A percentile compares a stretch with the other conserved stretches of the same genome.
Conservation (phyloP, 2,329 filamentous ascomycete species). For the Zymoseptoria pseudotritici region DNA sequence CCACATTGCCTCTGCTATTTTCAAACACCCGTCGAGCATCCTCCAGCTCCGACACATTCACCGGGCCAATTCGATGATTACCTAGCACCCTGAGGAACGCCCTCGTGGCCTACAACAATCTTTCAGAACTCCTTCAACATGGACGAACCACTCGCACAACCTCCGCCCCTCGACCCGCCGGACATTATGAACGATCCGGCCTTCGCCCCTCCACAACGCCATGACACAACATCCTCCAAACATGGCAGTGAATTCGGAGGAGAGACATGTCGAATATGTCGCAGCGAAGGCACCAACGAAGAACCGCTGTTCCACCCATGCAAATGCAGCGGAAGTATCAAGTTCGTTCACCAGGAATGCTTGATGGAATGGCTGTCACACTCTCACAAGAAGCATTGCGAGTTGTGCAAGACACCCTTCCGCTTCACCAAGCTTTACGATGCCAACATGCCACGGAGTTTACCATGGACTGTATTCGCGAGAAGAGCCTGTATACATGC, state of each 20-base stretch:
- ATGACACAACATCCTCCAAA: slow-evolving; percentile 19
- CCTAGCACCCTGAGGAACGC: slow-evolving; percentile 3
- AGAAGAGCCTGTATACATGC: slow-evolving; percentile 70
- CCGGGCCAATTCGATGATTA: slow-evolving; percentile 3
- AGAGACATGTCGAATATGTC: slow-evolving; percentile 94
- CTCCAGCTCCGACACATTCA: not conserved
- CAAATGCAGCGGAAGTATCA: slow-evolving; percentile 98
- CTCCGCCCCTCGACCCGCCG: slow-evolving; percentile 25
- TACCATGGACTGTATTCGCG: slow-evolving; percentile 75
- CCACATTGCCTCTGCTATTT: not conserved
- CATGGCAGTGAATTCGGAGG: slow-evolving; percentile 43
- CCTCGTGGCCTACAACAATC: slow-evolving; percentile 5
- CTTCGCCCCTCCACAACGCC: slow-evolving; percentile 27
- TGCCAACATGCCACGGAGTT: slow-evolving; percentile 78
- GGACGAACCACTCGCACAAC: slow-evolving; percentile 7
- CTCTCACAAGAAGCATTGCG: slow-evolving; percentile 98
- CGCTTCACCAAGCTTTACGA: slow-evolving; percentile 97
- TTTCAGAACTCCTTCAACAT: slow-evolving; percentile 6
- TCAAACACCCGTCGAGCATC: not conserved
- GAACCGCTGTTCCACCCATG: slow-evolving; percentile 95
- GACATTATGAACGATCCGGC: slow-evolving; percentile 53
- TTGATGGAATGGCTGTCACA: slow-evolving; percentile 98
- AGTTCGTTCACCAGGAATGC: slow-evolving; percentile 95
- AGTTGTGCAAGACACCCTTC: slow-evolving; percentile 97
- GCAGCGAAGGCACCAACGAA: slow-evolving; percentile 71